These are phyloP conservation scores for Nemania sp. DNA, from an alignment of 2,329 filamentous ascomycete genomes.

Conservation along the genomic window DNA sequence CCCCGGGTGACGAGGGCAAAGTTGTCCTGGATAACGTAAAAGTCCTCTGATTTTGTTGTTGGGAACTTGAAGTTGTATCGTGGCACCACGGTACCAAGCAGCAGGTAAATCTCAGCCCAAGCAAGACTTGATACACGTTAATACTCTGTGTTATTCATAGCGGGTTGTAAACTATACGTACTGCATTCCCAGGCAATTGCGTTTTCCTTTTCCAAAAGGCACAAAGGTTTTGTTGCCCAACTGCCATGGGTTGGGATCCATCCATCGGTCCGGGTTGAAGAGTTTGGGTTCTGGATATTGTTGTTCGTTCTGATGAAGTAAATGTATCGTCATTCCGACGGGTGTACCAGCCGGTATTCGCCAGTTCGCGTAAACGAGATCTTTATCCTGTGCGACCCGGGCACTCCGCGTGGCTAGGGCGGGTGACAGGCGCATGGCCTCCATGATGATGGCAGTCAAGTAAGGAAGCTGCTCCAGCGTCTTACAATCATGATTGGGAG, in stretches of 20 bases:
- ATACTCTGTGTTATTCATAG: slow-evolving; percentile 25
- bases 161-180: slow-evolving; percentile 38
- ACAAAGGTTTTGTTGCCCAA: slow-evolving; percentile 41
- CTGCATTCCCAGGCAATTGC: slow-evolving; percentile 48
- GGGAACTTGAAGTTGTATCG: slow-evolving; percentile 40
- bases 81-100: slow-evolving; percentile 20
- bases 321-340: slow-evolving; percentile 47
- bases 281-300: slow-evolving; percentile 41
- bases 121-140: slow-evolving; percentile 25
- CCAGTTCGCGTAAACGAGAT: slow-evolving; percentile 43
- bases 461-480: slow-evolving; percentile 52
- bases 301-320: slow-evolving; percentile 46
- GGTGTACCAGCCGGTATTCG: slow-evolving; percentile 48
- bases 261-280: slow-evolving; percentile 49
- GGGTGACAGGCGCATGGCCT: slow-evolving; percentile 60
- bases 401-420: slow-evolving; percentile 56
- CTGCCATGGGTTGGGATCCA: slow-evolving; percentile 39
- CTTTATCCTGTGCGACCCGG: slow-evolving; percentile 54
- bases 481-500: slow-evolving; percentile 12
- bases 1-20: slow-evolving; percentile 39
- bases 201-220: slow-evolving; percentile 44
- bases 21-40: slow-evolving; percentile 38
- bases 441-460: slow-evolving; percentile 59
- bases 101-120: too few relatives aligned
- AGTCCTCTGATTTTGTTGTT: slow-evolving; percentile 37